These are phyloP conservation scores for Pontederia paniculata DNA, from an alignment of 176 grass and related monocot genomes.

Conservation along the genomic window DNA sequence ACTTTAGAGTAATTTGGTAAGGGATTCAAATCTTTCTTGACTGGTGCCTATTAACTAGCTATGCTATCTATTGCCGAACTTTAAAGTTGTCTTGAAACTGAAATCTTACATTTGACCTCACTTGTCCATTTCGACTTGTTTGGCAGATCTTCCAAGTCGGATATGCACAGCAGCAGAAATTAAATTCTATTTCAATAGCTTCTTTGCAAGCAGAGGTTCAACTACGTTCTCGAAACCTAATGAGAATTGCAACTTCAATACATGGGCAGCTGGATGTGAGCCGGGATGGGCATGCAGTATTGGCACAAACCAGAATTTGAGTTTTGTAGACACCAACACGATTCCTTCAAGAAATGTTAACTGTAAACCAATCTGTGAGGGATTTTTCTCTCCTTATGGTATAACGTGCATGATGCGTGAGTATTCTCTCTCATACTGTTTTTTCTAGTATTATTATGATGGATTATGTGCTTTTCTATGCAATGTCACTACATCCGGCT, in stretches of 20 bases:
- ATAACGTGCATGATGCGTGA: slow-evolving; percentile 76
- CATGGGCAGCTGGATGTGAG: slow-evolving; percentile 51
- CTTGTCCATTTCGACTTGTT: slow-evolving; percentile 2
- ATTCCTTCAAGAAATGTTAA: slow-evolving; percentile 24
- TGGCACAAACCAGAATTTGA: neutral
- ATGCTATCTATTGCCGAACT: too few relatives aligned
- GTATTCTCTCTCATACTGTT: neutral
- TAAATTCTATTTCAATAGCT: slow-evolving; percentile 5
- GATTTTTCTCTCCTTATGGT: slow-evolving; percentile 53
- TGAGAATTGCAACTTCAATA: slow-evolving; percentile 40
- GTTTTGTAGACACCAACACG: neutral
- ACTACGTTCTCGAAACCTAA: slow-evolving; percentile 18
- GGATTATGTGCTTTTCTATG: neutral
- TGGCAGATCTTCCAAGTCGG: slow-evolving; percentile 18
- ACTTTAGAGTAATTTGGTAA: too few relatives aligned
- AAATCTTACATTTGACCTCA: neutral
- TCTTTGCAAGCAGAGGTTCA: neutral
- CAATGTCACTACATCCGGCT: neutral
- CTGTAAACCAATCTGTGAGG: slow-evolving; percentile 41
- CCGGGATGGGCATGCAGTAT: slow-evolving; percentile 48
- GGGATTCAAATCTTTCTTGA: too few relatives aligned
- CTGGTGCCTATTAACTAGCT: too few relatives aligned
- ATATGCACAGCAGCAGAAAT: slow-evolving; percentile 24
- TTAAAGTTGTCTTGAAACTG: neutral
- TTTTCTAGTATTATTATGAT: too few relatives aligned